Evolutionary conservation across 345 rosid genomes (phyloP).

Genomic region (Brassica nigra): DNA sequence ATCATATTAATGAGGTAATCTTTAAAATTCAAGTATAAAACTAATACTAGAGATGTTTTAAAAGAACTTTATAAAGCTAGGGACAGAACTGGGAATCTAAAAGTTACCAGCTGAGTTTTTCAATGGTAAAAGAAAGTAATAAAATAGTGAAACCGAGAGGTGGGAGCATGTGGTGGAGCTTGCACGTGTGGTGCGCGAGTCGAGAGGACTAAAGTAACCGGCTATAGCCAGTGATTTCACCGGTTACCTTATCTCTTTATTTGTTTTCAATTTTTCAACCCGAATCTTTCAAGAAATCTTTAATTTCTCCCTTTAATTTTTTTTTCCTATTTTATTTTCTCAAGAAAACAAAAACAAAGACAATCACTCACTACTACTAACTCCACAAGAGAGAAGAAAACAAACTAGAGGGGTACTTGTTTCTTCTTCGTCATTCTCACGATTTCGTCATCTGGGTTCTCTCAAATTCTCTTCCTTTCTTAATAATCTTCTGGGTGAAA

Average conservation of each 20-base stretch:
- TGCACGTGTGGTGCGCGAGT: conserved; percentile 40
- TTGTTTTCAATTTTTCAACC: conserved; percentile 23
- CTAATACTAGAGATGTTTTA: not conserved
- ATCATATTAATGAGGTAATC: not conserved
- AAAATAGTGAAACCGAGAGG: conserved; percentile 30
- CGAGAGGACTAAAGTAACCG: conserved; percentile 37
- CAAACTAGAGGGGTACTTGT: conserved; percentile 28
- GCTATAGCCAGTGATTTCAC: conserved; percentile 19
- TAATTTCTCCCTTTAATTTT: not conserved
- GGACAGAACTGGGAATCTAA: conserved; percentile 13
- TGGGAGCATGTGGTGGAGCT: conserved; percentile 36
- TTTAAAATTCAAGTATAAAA: too few relatives aligned
- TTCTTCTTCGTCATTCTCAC: conserved; percentile 41
- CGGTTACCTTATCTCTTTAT: conserved; percentile 31
- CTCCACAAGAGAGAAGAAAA: conserved; percentile 31
- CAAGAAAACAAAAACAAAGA: conserved; percentile 18
- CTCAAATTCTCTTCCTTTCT: conserved; percentile 34
- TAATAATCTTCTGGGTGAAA: conserved; percentile 16
- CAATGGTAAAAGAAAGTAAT: not conserved
- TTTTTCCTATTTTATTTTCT: not conserved
- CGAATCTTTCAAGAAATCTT: conserved; percentile 33
- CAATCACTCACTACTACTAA: conserved; percentile 34
- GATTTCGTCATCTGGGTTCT: conserved; percentile 39
- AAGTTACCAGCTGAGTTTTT: not conserved
- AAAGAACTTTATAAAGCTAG: not conserved